A percentile compares a stretch with the other conserved stretches of the same genome.
phyloP scores from a whole-genome alignment of 768 basidiomycete genomes.

The Boletus insuetus region DNA sequence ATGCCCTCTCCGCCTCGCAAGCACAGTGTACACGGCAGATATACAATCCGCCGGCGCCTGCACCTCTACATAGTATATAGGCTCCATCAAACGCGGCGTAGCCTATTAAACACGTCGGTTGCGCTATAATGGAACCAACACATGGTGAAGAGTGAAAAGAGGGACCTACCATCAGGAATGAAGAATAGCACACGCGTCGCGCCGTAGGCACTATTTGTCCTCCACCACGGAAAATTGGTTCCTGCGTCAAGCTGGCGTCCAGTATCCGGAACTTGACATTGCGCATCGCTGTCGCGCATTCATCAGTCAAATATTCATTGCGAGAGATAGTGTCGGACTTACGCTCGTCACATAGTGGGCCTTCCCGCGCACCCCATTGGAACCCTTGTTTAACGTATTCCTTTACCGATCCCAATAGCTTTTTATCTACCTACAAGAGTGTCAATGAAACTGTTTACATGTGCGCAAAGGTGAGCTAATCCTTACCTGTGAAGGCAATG shows the following conservation, averaged over 20 bases:
- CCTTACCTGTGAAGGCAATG: conserved; percentile 84
- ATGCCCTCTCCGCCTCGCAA: conserved; percentile 98
- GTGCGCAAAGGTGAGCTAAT: neutral
- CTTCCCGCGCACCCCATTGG: conserved; percentile 98
- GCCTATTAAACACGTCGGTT: conserved; percentile 52
- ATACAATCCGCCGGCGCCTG: conserved; percentile 99
- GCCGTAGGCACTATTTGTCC: conserved; percentile 99
- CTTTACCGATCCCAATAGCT: conserved; percentile 81
- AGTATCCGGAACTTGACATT: conserved; percentile 97
- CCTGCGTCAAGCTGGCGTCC: conserved; percentile 88
- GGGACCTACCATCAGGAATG: conserved; percentile 87
- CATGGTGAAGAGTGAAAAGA: conserved; percentile 8
- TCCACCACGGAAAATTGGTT: conserved; percentile 96
- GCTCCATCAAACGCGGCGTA: conserved; percentile 93
- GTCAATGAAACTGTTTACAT: neutral
- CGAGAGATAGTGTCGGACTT: conserved; percentile 38
- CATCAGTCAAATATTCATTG: neutral
- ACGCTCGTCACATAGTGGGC: conserved; percentile 98
- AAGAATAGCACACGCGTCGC: conserved; percentile 98
- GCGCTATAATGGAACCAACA: neutral
- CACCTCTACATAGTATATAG: conserved; percentile 99
- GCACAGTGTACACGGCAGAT: conserved; percentile 96
- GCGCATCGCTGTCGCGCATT: conserved; percentile 72
- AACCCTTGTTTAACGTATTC: conserved; percentile 99
- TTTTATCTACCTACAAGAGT: conserved; percentile 78